Conservation (phyloP, 176 grass and related monocot species). For the Triticum urartu region DNA sequence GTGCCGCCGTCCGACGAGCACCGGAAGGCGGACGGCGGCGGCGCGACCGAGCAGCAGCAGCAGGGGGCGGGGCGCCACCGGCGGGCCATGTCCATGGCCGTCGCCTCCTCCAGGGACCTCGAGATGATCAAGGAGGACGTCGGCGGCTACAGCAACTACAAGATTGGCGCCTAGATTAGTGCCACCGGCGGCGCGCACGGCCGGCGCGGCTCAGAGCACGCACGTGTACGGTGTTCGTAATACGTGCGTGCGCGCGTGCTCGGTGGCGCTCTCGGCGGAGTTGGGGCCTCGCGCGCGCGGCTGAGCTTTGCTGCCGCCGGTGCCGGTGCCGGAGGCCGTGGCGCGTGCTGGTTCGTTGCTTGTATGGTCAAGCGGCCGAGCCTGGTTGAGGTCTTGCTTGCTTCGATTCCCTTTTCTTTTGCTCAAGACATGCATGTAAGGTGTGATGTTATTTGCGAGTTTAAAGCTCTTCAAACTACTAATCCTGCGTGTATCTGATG, state of each 20-base stretch:
- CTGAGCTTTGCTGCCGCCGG: not conserved
- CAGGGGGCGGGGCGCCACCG: slow-evolving; percentile 23
- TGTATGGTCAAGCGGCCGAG: not conserved
- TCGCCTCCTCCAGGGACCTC: slow-evolving; percentile 47
- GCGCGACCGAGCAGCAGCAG: slow-evolving; percentile 2
- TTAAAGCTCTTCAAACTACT: not conserved
- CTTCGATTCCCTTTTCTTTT: not conserved
- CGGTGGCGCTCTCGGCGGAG: not conserved
- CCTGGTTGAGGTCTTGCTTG: not conserved
- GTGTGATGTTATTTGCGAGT: not conserved
- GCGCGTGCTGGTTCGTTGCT: not conserved
- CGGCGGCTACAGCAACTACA: slow-evolving; percentile 28
- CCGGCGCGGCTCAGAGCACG: not conserved
- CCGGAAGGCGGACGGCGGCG: slow-evolving; percentile 15
- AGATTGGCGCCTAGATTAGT: slow-evolving; percentile 19
- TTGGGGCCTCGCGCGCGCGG: not conserved
- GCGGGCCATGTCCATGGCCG: slow-evolving; percentile 43
- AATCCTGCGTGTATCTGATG: too few species aligned
- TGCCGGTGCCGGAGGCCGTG: not conserved
- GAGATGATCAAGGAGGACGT: slow-evolving; percentile 51
- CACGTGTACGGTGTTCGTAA: not conserved
- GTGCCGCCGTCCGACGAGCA: slow-evolving; percentile 20
- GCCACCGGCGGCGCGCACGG: not conserved
- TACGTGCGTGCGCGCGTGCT: not conserved
- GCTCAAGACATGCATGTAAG: slow-evolving; percentile 14